A percentile compares a stretch with the other conserved stretches of the same genome.
These are phyloP conservation scores for Helotiales sp. DNA, from an alignment of 2,329 filamentous ascomycete species.

Conservation along the genomic window DNA sequence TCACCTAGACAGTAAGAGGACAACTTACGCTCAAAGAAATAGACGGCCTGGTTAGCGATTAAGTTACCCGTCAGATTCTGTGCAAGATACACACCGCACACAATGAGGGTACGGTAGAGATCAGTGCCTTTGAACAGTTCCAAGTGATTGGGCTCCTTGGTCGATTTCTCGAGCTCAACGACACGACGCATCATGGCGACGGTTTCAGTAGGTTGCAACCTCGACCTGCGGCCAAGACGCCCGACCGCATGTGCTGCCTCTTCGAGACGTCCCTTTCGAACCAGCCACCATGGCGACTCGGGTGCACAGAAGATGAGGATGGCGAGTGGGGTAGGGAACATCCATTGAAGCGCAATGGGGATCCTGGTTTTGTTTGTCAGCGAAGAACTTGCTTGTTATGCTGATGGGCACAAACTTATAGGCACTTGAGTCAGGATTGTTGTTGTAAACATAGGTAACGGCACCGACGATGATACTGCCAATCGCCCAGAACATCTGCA, in stretches of 20 bases:
- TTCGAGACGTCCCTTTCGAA: slow-evolving; percentile 42
- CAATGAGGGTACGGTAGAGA: slow-evolving; percentile 54
- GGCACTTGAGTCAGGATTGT: slow-evolving; percentile 31
- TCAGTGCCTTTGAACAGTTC: slow-evolving; percentile 58
- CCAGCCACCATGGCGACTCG: slow-evolving; percentile 48
- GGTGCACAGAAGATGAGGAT: slow-evolving; percentile 48
- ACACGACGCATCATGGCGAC: slow-evolving; percentile 62
- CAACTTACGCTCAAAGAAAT: slow-evolving; percentile 30
- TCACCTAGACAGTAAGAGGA: background rate
- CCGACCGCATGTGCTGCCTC: slow-evolving; percentile 46
- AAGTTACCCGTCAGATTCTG: slow-evolving; percentile 62
- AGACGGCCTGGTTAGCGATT: slow-evolving; percentile 52
- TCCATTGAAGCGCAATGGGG: slow-evolving; percentile 53
- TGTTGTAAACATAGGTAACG: slow-evolving; percentile 55
- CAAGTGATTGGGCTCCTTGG: slow-evolving; percentile 46
- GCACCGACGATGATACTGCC: slow-evolving; percentile 60
- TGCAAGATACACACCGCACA: slow-evolving; percentile 56
- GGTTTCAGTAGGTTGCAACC: slow-evolving; percentile 36
- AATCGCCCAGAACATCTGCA: slow-evolving; percentile 68
- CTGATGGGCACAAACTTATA: slow-evolving; percentile 43
- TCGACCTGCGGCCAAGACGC: slow-evolving; percentile 47
- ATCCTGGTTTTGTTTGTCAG: slow-evolving; percentile 42
- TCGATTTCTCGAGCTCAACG: slow-evolving; percentile 52
- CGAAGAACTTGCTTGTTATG: slow-evolving; percentile 12
- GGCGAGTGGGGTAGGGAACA: slow-evolving; percentile 52